Evolutionary conservation across 305 asterid species (phyloP).

Genomic region (Ilex paraguariensis): DNA sequence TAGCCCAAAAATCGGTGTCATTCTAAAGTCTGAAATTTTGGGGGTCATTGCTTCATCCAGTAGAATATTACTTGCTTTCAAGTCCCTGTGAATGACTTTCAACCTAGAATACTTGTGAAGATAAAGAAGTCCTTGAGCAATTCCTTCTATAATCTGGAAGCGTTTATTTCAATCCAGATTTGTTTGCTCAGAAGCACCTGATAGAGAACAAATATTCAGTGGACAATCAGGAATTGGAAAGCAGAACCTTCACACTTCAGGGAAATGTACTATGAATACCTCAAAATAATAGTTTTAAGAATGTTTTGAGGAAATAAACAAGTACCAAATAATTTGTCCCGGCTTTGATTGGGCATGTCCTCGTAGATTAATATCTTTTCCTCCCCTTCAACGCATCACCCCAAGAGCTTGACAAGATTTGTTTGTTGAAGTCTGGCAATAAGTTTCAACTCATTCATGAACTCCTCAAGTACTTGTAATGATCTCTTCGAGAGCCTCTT

Average conservation of each 20-base stretch:
- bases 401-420: constrained; percentile 16
- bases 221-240: background rate
- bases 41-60: constrained; percentile 24
- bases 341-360: constrained; percentile 1
- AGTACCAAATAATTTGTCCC: constrained; percentile 16
- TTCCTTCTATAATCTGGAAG: background rate
- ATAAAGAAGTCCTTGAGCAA: constrained; percentile 26
- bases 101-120: constrained; percentile 21
- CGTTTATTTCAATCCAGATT: constrained; percentile 14
- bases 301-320: background rate
- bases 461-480: constrained; percentile 15
- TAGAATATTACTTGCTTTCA: constrained; percentile 23
- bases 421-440: constrained; percentile 18
- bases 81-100: constrained; percentile 22
- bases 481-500: constrained; percentile 14
- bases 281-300: no score
- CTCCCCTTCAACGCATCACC: background rate
- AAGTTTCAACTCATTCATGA: constrained; percentile 12
- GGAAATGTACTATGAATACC: no score
- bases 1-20: constrained; percentile 5
- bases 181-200: constrained; percentile 5
- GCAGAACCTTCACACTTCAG: background rate
- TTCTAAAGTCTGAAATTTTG: constrained; percentile 13
- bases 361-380: no score
- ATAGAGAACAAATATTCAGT: background rate